Base-by-base conservation (phyloP, 805 yeast species). In the Scheffersomyces amazonensis region DNA sequence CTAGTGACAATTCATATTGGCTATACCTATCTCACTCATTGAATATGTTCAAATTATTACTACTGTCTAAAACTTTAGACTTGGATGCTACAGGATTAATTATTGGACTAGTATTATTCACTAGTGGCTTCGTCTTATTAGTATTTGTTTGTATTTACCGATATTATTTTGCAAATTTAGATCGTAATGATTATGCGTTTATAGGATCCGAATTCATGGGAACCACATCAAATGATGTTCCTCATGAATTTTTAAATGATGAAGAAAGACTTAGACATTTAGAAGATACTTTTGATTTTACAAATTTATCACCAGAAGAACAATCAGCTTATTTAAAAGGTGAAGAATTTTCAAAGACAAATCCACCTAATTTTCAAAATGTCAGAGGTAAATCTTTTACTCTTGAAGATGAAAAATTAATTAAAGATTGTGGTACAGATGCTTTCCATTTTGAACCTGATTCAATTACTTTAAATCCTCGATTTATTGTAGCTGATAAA, bases 401-500 rank as follows among this genome's bases (percentile, higher is more conserved):
- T 2, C 38, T 48, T 8, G 63, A 56, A 20, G 66, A 55, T 40
- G 65, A 60, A 15, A 42, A 44, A 4, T 37, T 56, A 10, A 53
- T 66, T 31, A 60, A 56, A 35, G 73, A 69, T 17, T 50, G 52
- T 31, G 74, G 74, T 8, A 56, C 66, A 16, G 48, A 46, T 41
- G 73, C 73, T 5, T 69, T 65, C 39, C 66, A 63, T 40, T 69
- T 66, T 37, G 68, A 59, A 31, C 69, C 61, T 41, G 73, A 69
- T 20, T 37, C 33, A 12, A 58, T 54, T 20, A 44, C 55, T 35
- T 40, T 66, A 11, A 51, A 53, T 15, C 61, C 72, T 4, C 45
- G 68, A 15, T 69, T 44, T 36, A 43, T 64, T 1, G 73, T 69
- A 7, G 70, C 62, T 10, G 74, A 67, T 46, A 53, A 50, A 34